Percentiles rank a stretch among this genome's conserved stretches.
These are phyloP conservation scores for Calonectria naviculata DNA, from an alignment of 2,329 filamentous ascomycete genomes.

Conservation along the genomic window DNA sequence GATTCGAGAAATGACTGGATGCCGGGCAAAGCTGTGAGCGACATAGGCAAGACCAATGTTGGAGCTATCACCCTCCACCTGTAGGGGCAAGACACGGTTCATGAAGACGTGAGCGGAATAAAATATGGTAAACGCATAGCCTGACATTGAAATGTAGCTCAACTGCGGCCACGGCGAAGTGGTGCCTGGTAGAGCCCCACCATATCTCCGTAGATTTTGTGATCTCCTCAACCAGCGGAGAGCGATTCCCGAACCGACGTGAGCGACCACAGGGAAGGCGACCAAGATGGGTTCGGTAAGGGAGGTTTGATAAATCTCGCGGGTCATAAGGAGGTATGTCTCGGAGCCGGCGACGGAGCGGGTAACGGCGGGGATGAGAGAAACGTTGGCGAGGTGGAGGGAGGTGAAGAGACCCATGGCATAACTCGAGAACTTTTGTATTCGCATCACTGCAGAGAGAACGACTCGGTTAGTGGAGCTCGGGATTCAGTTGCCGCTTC, in stretches of 20 bases:
- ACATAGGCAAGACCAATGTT: slow-evolving; percentile 87
- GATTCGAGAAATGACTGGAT: slow-evolving; percentile 72
- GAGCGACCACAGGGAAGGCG: slow-evolving; percentile 77
- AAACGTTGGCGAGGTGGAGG: slow-evolving; percentile 84
- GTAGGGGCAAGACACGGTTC: slow-evolving; percentile 80
- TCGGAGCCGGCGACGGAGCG: slow-evolving; percentile 80
- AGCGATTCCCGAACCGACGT: slow-evolving; percentile 81
- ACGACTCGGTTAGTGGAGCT: slow-evolving; percentile 7
- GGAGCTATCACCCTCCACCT: slow-evolving; percentile 85
- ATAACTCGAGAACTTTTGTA: slow-evolving; percentile 92
- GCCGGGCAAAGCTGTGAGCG: slow-evolving; percentile 83
- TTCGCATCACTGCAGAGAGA: slow-evolving; percentile 53
- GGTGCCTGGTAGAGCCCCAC: slow-evolving; percentile 70
- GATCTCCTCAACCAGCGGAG: slow-evolving; percentile 80
- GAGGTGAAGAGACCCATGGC: slow-evolving; percentile 81
- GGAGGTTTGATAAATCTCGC: slow-evolving; percentile 91
- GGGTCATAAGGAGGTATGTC: slow-evolving; percentile 87
- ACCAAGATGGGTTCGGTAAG: slow-evolving; percentile 85
- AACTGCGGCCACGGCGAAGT: slow-evolving; percentile 72
- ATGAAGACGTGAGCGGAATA: slow-evolving; percentile 78
- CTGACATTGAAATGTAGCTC: slow-evolving; percentile 76
- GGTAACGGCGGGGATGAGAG: slow-evolving; percentile 81
- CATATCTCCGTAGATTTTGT: slow-evolving; percentile 80
- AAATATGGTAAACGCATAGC: slow-evolving; percentile 76
- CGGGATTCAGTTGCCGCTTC: background rate